Evolutionary conservation across 1,284 basidiomycete genomes (phyloP).

Genomic region (Leccinum fuscescens): DNA sequence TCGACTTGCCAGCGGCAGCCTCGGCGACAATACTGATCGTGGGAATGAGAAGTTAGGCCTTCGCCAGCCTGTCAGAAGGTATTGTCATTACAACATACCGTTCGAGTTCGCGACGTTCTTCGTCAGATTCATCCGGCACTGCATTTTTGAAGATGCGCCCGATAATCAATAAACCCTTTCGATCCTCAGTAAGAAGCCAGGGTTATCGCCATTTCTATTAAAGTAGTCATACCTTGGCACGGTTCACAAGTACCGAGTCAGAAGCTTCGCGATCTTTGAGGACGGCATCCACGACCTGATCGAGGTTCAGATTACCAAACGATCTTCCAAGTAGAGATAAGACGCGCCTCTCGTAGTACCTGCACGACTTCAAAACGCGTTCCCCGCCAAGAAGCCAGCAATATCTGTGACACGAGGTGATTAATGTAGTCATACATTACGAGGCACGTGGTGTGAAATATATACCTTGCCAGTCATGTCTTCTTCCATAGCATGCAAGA

Average conservation of each 20-base stretch:
- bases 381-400: constrained; percentile 94
- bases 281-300: constrained; percentile 75
- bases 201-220: neutral
- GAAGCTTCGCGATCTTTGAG: constrained; percentile 72
- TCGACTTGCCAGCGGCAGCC: constrained; percentile 64
- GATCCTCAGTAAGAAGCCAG: constrained; percentile 10
- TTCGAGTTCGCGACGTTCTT: constrained; percentile 90
- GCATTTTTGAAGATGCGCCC: constrained; percentile 86
- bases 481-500: constrained; percentile 84
- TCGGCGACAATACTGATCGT: constrained; percentile 63
- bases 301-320: neutral
- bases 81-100: constrained; percentile 44
- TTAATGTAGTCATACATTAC: neutral
- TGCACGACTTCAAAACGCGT: constrained; percentile 90
- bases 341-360: constrained; percentile 67
- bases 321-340: neutral
- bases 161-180: constrained; percentile 74
- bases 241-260: constrained; percentile 69
- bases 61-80: neutral
- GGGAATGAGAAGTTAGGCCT: constrained; percentile 1
- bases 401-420: constrained; percentile 52
- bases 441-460: neutral
- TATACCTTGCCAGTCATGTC: constrained; percentile 89
- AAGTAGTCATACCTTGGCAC: constrained; percentile 67
- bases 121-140: constrained; percentile 83